phyloP scores from a whole-genome alignment of 176 grass and related monocot genomes.

The Zoysia japonica region DNA sequence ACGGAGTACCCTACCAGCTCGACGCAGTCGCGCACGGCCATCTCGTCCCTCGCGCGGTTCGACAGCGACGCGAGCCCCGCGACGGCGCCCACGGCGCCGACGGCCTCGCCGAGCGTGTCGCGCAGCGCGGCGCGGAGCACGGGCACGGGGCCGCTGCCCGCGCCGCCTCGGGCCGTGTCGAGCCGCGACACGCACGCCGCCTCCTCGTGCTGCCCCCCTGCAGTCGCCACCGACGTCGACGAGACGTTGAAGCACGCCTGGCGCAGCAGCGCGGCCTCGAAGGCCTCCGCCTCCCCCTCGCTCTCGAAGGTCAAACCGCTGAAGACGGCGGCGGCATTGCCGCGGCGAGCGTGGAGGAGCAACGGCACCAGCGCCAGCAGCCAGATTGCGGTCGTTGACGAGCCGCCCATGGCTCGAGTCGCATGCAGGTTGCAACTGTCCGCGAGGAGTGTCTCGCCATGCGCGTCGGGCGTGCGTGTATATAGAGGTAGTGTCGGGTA shows the following conservation, averaged over 20 bases:
- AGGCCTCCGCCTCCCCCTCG: constrained; percentile 64
- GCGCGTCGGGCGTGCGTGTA: neutral
- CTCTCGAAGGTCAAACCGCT: constrained; percentile 35
- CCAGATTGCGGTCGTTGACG: neutral
- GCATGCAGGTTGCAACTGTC: constrained; percentile 1
- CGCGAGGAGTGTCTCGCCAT: constrained; percentile 13
- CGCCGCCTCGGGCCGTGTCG: constrained; percentile 42
- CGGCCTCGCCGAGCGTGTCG: constrained; percentile 68
- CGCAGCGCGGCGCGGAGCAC: constrained; percentile 75
- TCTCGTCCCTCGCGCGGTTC: constrained; percentile 58
- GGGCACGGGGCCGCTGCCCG: constrained; percentile 52
- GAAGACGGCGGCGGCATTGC: constrained; percentile 28
- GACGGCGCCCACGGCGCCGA: constrained; percentile 39
- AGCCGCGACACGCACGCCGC: constrained; percentile 58
- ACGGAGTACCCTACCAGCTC: constrained; percentile 83
- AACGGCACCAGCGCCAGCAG: constrained; percentile 11
- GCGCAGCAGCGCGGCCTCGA: constrained; percentile 68
- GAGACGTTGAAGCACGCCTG: constrained; percentile 86
- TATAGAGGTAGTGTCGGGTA: constrained; percentile 1
- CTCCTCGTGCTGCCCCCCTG: neutral
- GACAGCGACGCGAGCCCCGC: constrained; percentile 52
- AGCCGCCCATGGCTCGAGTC: constrained; percentile 27
- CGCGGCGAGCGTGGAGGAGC: constrained; percentile 25
- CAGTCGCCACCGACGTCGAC: neutral
- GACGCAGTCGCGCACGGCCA: constrained; percentile 80